Conservation (phyloP, 495 filamentous ascomycete species). For the Penicillium manginii region DNA sequence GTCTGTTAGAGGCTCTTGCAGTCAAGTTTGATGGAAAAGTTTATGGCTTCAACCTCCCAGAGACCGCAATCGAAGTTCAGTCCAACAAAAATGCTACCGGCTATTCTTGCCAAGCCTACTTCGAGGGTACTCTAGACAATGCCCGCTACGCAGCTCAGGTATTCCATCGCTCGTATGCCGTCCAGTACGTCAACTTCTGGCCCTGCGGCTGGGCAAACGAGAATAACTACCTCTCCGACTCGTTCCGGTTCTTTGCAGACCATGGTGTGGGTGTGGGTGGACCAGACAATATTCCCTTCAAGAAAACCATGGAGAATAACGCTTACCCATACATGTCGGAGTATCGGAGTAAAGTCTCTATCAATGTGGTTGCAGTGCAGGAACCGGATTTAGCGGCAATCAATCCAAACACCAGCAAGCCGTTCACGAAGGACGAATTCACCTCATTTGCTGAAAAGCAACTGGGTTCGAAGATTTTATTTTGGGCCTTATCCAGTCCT, state of each 20-base stretch:
- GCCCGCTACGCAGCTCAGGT: conserved; percentile 1
- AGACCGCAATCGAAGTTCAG: conserved; percentile 5
- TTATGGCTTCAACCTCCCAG: conserved; percentile 9
- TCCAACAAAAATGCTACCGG: conserved; percentile 1
- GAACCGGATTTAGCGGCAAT: conserved; percentile 8
- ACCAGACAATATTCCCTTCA: conserved; percentile 7
- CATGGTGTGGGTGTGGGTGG: conserved; percentile 8
- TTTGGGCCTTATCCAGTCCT: conserved; percentile 6
- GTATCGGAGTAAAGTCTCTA: conserved; percentile 4
- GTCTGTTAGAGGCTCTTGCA: background rate
- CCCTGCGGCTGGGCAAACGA: conserved; percentile 8
- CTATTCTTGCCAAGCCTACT: conserved; percentile 7
- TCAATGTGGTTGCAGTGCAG: conserved; percentile 8
- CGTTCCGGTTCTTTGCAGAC: conserved; percentile 7
- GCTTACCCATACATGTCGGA: conserved; percentile 10
- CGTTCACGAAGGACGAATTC: conserved; percentile 4
- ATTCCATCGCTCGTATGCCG: conserved; percentile 1
- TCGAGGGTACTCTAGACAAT: conserved; percentile 8
- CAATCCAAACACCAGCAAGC: conserved; percentile 2
- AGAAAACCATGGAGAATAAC: conserved; percentile 9
- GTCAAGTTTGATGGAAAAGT: conserved; percentile 1
- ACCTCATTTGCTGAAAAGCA: conserved; percentile 2
- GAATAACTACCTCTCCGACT: conserved; percentile 6
- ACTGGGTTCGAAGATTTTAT: conserved; percentile 7
- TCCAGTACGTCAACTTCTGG: conserved; percentile 12